Base-by-base conservation (phyloP, 768 basidiomycete genomes). In the Candolleomyces eurysporus region DNA sequence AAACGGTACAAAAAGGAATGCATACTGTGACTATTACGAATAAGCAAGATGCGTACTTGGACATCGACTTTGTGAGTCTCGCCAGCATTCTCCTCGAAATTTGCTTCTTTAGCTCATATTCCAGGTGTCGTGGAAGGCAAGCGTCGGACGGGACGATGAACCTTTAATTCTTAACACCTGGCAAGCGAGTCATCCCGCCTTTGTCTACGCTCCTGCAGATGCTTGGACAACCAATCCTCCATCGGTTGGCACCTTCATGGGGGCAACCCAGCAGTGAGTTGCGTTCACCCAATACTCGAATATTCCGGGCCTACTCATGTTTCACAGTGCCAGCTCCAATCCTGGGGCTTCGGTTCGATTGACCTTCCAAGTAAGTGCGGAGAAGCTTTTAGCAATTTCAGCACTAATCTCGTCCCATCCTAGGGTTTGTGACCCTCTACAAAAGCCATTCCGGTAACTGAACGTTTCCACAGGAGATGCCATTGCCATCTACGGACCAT, bases 41-140 rank as follows among this genome's bases (percentile, higher is more conserved):
- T 46, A 49, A 63, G 21, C 61, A 64, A 0, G 59, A 57, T 2
- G 61, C 56, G 5, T 75, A 68, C 53, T 64, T 79, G 39, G 80
- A 78, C 45, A 70, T 81, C 9, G 80, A 81, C 55, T 76, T 75
- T 65, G 78, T 77, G 51, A 43, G 69, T 67, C 26, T 4, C 2
- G 13, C 43, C 14, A 6, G 30, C n/a, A 13, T 16, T 26, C 26
- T 26, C 26, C 26, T 26, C 4, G 26, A 7, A 26, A 4, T 26
- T 36, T 19, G 9, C 45, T 30, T 30, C 3, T 11, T n/a, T 4
- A 22, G 48, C 21, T 22, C n/a, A 26, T 26, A 26, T 49, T 19
- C 48, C 21, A 71, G 68, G 62, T 70, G 14, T 62, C 62, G 8
- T 65, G 64, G 58, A 45, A 65, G 42, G 67, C 65, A 16, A 65